phyloP scores from a whole-genome alignment of 1,139 yeast genomes.

The Lodderomyces parapsilosis region DNA sequence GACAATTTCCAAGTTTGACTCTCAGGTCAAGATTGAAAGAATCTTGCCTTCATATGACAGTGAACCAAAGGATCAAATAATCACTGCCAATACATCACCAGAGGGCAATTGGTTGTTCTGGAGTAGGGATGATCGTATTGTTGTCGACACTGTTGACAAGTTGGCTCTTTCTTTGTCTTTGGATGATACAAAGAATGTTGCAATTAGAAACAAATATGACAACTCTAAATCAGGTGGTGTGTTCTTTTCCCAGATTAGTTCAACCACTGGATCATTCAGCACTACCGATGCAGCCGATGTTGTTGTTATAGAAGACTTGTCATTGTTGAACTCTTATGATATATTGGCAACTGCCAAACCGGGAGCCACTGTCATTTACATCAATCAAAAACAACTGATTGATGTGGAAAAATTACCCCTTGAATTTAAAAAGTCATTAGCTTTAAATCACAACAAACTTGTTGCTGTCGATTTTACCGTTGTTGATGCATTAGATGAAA shows the following conservation, averaged over 20 bases:
- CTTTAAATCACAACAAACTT: slow-evolving; percentile 52
- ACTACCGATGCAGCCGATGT: slow-evolving; percentile 61
- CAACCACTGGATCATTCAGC: slow-evolving; percentile 35
- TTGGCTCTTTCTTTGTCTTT: slow-evolving; percentile 73
- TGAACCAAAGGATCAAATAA: slow-evolving; percentile 13
- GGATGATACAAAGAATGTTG: slow-evolving; percentile 54
- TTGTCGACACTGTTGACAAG: slow-evolving; percentile 58
- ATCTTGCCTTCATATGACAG: slow-evolving; percentile 12
- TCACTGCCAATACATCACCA: slow-evolving; percentile 46
- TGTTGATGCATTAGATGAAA: slow-evolving; percentile 50
- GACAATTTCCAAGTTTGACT: slow-evolving; percentile 42
- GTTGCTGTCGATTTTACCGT: slow-evolving; percentile 57
- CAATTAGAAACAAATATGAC: slow-evolving; percentile 67
- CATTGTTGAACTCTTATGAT: slow-evolving; percentile 56
- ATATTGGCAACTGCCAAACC: slow-evolving; percentile 59
- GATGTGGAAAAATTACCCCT: slow-evolving; percentile 52
- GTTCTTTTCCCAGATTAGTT: slow-evolving; percentile 72
- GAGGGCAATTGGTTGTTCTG: slow-evolving; percentile 59
- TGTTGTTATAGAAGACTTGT: slow-evolving; percentile 58
- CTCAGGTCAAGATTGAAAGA: slow-evolving; percentile 26
- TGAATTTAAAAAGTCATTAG: slow-evolving; percentile 54
- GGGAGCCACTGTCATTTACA: slow-evolving; percentile 56
- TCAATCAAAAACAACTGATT: slow-evolving; percentile 33
- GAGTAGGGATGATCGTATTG: slow-evolving; percentile 62
- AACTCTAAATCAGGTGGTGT: slow-evolving; percentile 71